phyloP scores from a whole-genome alignment of 495 filamentous ascomycete species.

The Umbilicaria muhlenbergii region DNA sequence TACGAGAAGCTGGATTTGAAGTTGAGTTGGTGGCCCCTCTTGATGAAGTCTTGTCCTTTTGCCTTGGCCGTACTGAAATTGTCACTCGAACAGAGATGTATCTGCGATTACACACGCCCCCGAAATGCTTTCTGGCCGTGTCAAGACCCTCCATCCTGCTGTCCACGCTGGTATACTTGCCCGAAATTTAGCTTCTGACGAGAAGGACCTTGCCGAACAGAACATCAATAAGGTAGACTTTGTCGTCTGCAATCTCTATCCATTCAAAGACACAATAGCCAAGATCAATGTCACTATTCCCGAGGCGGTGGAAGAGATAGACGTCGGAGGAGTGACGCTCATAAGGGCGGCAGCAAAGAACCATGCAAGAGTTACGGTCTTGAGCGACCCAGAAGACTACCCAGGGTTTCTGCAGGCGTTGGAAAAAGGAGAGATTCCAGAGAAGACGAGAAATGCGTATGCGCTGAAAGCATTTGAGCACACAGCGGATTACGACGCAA shows the following conservation, averaged over 20 bases:
- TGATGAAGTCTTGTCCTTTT: not conserved
- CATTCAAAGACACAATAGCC: slow-evolving; percentile 93
- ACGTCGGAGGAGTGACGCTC: slow-evolving; percentile 93
- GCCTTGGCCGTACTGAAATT: slow-evolving; percentile 1
- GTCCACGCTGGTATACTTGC: slow-evolving; percentile 92
- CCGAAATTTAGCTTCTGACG: slow-evolving; percentile 77
- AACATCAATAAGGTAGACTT: slow-evolving; percentile 97
- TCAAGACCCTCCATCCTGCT: slow-evolving; percentile 93
- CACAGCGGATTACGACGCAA: slow-evolving; percentile 90
- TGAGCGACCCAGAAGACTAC: slow-evolving; percentile 88
- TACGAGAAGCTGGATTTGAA: slow-evolving; percentile 83
- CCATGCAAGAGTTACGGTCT: slow-evolving; percentile 83
- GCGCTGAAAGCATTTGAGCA: slow-evolving; percentile 96
- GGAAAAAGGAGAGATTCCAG: slow-evolving; percentile 68
- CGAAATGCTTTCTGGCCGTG: slow-evolving; percentile 90
- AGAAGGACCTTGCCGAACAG: slow-evolving; percentile 91
- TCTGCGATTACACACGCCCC: slow-evolving; percentile 96
- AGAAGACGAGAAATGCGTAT: slow-evolving; percentile 67
- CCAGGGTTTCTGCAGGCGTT: slow-evolving; percentile 85
- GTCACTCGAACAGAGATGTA: slow-evolving; percentile 44
- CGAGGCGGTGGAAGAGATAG: slow-evolving; percentile 95
- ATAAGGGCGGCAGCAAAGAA: slow-evolving; percentile 97
- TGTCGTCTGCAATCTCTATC: slow-evolving; percentile 96
- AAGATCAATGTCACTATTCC: slow-evolving; percentile 92
- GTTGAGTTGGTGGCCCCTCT: slow-evolving; percentile 53